Base-by-base conservation (phyloP, 805 yeast genomes). In the Kurtzmaniella cleridarum region DNA sequence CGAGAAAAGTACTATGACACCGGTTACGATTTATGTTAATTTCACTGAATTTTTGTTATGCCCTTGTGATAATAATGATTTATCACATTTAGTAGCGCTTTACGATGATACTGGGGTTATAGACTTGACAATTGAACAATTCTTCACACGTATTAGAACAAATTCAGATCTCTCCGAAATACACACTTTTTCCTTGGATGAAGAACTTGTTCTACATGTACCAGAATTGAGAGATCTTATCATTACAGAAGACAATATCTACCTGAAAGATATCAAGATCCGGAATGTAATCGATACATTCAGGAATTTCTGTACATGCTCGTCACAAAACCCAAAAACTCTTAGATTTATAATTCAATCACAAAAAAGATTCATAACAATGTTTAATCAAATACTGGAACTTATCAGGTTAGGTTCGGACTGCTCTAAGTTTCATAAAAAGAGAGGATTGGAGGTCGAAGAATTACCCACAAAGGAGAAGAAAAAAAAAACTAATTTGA, bases 181-280 rank as follows among this genome's bases (percentile, higher is more conserved):
- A 6, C 51, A 51, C 30, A 41, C 47, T 11, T 54, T 59, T 30
- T 43, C 51, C 12, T 43, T 45, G 6, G 47, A 47, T 13, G 58
- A 63, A 13, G 69, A 64, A 33, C 42, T 62, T 30, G 47, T 47
- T 3, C 43, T 64, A 12, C 45, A 42, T 6, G 40, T 63, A 9
- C 60, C 64, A 2, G 63, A 62, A 41, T 42, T 65, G 24, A 47
- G 45, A 6, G 41, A 42, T 17, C 45, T 62, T 18, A 34, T 39
- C n/a, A 47, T 65, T n/a, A 43, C 64, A 2, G 68, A 65, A 39
- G 66, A 62, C 42, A 53, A 59, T 36, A 45, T 53, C 3, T 56
- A 60, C 40, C 40, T 60, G 3, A 42, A 50, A 15, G 54, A 56
- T 15, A 42, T 58, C 13, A 46, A 49, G 2, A 40, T 64, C 11